Evolutionary conservation across 441 rosid genomes (phyloP).

Genomic region (Populus hybrid): DNA sequence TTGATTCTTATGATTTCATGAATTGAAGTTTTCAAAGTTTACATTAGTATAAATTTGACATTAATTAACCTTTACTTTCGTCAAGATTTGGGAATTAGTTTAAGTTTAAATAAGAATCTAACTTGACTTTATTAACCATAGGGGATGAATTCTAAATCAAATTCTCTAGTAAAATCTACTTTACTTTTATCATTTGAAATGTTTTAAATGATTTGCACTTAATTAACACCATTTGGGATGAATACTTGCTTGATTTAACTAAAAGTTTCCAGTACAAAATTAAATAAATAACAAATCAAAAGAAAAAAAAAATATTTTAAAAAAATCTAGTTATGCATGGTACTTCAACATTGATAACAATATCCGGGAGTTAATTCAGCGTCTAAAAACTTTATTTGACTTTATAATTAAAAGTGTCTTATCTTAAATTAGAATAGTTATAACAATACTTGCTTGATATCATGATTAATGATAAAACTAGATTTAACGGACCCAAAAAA

Average conservation of each 20-base stretch:
- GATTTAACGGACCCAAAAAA: no score
- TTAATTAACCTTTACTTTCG: no score
- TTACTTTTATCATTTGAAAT: background rate
- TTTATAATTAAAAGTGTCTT: no score
- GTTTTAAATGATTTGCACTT: background rate
- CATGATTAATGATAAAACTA: background rate
- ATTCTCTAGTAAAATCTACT: background rate
- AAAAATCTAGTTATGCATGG: no score
- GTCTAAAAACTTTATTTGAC: background rate
- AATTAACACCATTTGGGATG: no score
- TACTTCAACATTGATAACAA: background rate
- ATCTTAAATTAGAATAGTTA: no score
- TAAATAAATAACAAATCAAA: no score
- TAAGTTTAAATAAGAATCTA: background rate
- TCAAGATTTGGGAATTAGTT: no score
- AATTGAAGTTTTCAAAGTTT: background rate
- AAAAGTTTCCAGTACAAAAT: no score
- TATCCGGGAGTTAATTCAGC: background rate
- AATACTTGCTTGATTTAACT: no score
- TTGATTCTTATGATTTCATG: background rate
- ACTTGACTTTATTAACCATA: background rate
- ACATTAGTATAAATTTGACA: background rate
- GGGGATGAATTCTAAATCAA: background rate
- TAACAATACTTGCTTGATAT: background rate
- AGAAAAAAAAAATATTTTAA: rapidly evolving